Evolutionary conservation across 2,329 filamentous ascomycete species (phyloP), one percentile per base, ranked within the genome.

Genomic region (Alternaria viburni): DNA sequence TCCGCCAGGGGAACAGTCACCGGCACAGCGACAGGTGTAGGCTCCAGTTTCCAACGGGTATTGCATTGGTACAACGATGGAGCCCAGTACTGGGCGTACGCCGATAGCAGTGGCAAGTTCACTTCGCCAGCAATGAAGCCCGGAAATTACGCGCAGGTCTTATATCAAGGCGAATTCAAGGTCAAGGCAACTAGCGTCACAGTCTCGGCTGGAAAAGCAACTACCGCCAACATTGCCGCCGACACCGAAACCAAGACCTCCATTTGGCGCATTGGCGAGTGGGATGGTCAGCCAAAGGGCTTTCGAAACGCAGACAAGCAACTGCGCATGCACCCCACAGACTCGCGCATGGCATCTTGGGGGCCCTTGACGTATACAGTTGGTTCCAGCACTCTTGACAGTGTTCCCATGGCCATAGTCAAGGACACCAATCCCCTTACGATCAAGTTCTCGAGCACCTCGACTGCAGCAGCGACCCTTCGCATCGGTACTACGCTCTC

Each of bases 221-320:
- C 82, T 0, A 83, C 81, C 4, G 81, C 83, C 54, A 83, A 85
- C 71, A 88, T 89, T 50, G 82, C 84, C 3, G 84, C 83, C 30
- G 80, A 75, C 13, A 82, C 83, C 5, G 76, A 81, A 12, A 82
- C 84, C 6, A 83, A 83, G 47, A 86, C 79, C 1, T 86, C 86
- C 1, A 80, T 91, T 57, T 91, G 86, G 82, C 86, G 86, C 69
- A 89, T 91, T 52, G 89, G 89, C 25, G 84, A 88, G 21, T 90
- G 87, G 81, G 89, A 91, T 69, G 89, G 89, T 50, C 83, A 87
- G 77, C 74, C 75, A 5, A 76, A 66, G 8, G 88, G 88, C 15
- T 90, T 91, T 82, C 85, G 85, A 67, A 91, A 92, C 73, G 89
- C 89, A 13, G 88, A 85, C 58, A 90, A 90, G 71, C 86, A 90